Conservation (phyloP, 2,329 filamentous ascomycete genomes). For the Dothideomycetes sp. region DNA sequence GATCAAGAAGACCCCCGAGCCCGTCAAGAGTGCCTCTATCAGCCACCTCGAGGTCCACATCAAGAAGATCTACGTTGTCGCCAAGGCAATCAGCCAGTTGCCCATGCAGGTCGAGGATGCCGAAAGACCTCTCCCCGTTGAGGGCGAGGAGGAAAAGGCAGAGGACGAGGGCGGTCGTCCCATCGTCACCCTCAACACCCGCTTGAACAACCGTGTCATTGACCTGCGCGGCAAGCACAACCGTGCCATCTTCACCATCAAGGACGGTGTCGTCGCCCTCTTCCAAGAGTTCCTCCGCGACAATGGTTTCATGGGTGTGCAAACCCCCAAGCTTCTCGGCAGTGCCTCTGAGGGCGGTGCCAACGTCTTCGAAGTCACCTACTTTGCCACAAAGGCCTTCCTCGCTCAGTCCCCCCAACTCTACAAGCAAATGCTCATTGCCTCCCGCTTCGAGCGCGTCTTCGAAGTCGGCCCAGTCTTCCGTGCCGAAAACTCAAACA, state of each 20-base stretch:
- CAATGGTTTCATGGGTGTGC: constrained; percentile 70
- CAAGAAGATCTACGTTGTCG: constrained; percentile 70
- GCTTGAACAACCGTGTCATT: constrained; percentile 85
- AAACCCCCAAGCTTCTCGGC: constrained; percentile 81
- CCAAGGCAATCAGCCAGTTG: constrained; percentile 50
- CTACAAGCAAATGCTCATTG: constrained; percentile 82
- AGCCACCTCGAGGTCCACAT: constrained; percentile 79
- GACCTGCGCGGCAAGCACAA: constrained; percentile 87
- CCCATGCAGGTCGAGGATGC: constrained; percentile 51
- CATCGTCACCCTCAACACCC: constrained; percentile 70
- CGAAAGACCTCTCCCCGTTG: constrained; percentile 39
- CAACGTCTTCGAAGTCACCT: constrained; percentile 82
- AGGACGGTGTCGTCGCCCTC: constrained; percentile 55
- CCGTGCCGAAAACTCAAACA: constrained; percentile 79
- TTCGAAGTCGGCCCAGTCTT: constrained; percentile 75
- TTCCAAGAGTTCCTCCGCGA: constrained; percentile 72
- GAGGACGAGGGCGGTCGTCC: constrained; percentile 49
- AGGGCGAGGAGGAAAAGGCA: constrained; percentile 41
- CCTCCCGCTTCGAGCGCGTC: constrained; percentile 66
- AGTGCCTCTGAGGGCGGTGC: constrained; percentile 87
- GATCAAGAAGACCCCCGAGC: constrained; percentile 73
- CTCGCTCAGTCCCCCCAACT: constrained; percentile 76
- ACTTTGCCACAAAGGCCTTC: constrained; percentile 77
- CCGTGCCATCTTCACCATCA: constrained; percentile 72
- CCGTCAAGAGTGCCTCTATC: constrained; percentile 79